Base-by-base conservation (phyloP, 1,284 basidiomycete species). In the Leccinum huronense region DNA sequence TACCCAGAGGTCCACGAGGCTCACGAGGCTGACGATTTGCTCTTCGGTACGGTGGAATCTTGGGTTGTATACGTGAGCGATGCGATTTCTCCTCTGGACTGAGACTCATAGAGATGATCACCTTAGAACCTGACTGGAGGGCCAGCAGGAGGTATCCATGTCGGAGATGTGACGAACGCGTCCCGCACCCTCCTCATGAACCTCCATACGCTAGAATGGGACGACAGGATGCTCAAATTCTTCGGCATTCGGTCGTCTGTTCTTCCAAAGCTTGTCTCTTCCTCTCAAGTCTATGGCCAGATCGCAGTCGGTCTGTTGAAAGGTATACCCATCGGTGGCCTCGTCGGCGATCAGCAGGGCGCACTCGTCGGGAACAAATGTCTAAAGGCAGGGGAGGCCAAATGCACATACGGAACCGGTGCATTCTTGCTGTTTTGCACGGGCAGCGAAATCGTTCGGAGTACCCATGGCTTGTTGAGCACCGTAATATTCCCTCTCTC, bases 291-390 rank as follows among this genome's bases (percentile, higher is more conserved):
- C 1, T 98, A 97, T 78, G 97, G 96, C 54, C 80, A 85, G 45
- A 83, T 98, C 59, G 79, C 81, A 10, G 78, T 80, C 36, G 91
- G 93, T 2, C 73, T 89, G 1, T 82, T 98, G 63, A 82, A 85
- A 66, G 94, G 91, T 54, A 83, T 95, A 19, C 89, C 89, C 38
- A 93, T 98, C 62, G 94, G 90, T 30, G 97, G 96, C 38, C 87
- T 98, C 59, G 88, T 97, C 13, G 97, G 97, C 34, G 97, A 99
- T 76, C 97, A 99, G 80, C 97, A 98, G 78, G 96, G 93, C 16
- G 97, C 97, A 10, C 81, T 99, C 27, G 88, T 98, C 59, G 97
- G 97, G 0, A 98, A 99, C 82, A 98, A 98, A 77, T 98, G 95
- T 72, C 76, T 98, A 62, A 80, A 76, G 58, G 80, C 84, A 67